phyloP scores from a whole-genome alignment of 1,284 basidiomycete species.

The Psilocybe mexicana region DNA sequence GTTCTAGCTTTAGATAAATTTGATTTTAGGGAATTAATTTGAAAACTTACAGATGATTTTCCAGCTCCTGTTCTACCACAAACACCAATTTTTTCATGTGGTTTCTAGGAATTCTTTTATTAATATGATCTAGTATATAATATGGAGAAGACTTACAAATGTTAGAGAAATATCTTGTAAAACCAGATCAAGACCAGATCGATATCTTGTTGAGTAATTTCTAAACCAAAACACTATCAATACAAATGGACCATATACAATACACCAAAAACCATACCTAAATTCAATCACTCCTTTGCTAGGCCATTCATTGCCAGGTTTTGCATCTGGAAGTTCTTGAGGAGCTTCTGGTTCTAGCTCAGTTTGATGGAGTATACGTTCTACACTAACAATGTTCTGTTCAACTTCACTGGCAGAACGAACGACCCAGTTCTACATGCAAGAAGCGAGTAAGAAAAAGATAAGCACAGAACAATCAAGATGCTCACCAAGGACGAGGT shows the following conservation, averaged over 20 bases:
- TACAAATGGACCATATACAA: background rate
- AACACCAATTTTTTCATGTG: slow-evolving; percentile 83
- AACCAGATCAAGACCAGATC: slow-evolving; percentile 78
- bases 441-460: background rate
- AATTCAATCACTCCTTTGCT: slow-evolving; percentile 76
- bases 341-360: slow-evolving; percentile 80
- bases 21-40: background rate
- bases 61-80: slow-evolving; percentile 93
- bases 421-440: slow-evolving; percentile 82
- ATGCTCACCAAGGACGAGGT: slow-evolving; percentile 67
- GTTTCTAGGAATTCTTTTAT: slow-evolving; percentile 42
- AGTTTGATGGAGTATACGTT: slow-evolving; percentile 75
- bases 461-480: background rate
- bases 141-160: slow-evolving; percentile 44
- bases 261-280: slow-evolving; percentile 38
- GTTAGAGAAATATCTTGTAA: slow-evolving; percentile 73
- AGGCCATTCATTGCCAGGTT: slow-evolving; percentile 75
- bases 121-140: background rate
- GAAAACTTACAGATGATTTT: slow-evolving; percentile 72
- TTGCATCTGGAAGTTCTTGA: slow-evolving; percentile 64
- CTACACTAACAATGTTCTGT: slow-evolving; percentile 91
- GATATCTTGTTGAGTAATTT: slow-evolving; percentile 81
- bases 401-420: slow-evolving; percentile 90
- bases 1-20: slow-evolving; percentile 3
- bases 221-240: slow-evolving; percentile 33